Percentiles rank a stretch among this genome's conserved stretches.
phyloP scores from a whole-genome alignment of 768 basidiomycete genomes.

The Suillus variegatus region DNA sequence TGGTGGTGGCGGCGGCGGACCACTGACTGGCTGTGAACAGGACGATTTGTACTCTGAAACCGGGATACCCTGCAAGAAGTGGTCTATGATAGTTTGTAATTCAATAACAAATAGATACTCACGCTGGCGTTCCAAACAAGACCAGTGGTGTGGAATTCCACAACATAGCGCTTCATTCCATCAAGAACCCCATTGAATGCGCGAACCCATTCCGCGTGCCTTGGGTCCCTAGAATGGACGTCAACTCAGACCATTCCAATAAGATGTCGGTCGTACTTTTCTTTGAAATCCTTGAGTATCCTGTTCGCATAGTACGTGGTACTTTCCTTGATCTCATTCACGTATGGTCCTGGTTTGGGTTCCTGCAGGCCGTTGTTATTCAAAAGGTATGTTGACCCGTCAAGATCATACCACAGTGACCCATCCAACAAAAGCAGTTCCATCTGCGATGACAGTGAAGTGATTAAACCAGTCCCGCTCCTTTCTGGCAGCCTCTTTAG shows the following conservation, averaged over 20 bases:
- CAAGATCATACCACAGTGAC: slow-evolving; percentile 66
- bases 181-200: slow-evolving; percentile 71
- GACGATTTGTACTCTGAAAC: slow-evolving; percentile 54
- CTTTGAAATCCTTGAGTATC: slow-evolving; percentile 90
- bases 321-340: slow-evolving; percentile 85
- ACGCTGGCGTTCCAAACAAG: slow-evolving; percentile 88
- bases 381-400: not conserved
- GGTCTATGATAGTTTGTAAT: not conserved
- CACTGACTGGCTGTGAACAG: slow-evolving; percentile 33
- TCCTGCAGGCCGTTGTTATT: slow-evolving; percentile 36
- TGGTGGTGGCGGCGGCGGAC: slow-evolving; percentile 51
- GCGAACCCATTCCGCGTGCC: slow-evolving; percentile 88
- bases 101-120: slow-evolving; percentile 16
- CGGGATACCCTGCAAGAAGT: slow-evolving; percentile 49
- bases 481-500: slow-evolving; percentile 80
- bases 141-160: slow-evolving; percentile 85
- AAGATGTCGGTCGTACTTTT: slow-evolving; percentile 61
- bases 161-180: slow-evolving; percentile 77
- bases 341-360: slow-evolving; percentile 77
- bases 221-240: slow-evolving; percentile 63
- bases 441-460: slow-evolving; percentile 80
- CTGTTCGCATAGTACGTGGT: slow-evolving; percentile 87
- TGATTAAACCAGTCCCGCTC: slow-evolving; percentile 84
- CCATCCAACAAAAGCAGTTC: slow-evolving; percentile 84
- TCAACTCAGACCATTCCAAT: slow-evolving; percentile 12